Percentiles rank a stretch among this genome's conserved stretches.
phyloP scores from a whole-genome alignment of 768 basidiomycete genomes.

The Cantharellus anzutake region DNA sequence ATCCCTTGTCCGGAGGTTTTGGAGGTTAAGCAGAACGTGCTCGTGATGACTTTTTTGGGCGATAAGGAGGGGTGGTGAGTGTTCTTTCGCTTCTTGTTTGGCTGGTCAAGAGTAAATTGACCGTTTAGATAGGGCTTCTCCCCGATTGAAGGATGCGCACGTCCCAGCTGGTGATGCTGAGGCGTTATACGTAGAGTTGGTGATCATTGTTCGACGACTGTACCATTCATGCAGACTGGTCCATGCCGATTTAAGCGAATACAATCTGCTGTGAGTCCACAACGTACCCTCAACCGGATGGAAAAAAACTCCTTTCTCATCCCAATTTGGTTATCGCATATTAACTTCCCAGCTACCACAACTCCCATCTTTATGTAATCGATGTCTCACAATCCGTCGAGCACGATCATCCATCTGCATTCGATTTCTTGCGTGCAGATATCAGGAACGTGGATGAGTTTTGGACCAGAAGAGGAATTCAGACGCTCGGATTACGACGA shows the following conservation, averaged over 20 bases:
- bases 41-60: slow-evolving; percentile 90
- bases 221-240: slow-evolving; percentile 86
- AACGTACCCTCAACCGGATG: background rate
- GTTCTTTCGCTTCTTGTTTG: background rate
- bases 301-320: background rate
- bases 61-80: slow-evolving; percentile 61
- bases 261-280: slow-evolving; percentile 68
- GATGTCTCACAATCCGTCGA: slow-evolving; percentile 98
- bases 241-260: slow-evolving; percentile 95
- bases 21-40: slow-evolving; percentile 89
- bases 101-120: background rate
- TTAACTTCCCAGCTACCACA: slow-evolving; percentile 5
- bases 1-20: slow-evolving; percentile 74
- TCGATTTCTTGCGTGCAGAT: slow-evolving; percentile 88
- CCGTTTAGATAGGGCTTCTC: slow-evolving; percentile 49
- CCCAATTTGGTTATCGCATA: background rate
- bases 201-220: slow-evolving; percentile 64
- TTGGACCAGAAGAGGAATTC: slow-evolving; percentile 58
- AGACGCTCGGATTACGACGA: slow-evolving; percentile 55
- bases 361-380: slow-evolving; percentile 69
- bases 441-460: slow-evolving; percentile 88
- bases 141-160: slow-evolving; percentile 77
- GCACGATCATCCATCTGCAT: slow-evolving; percentile 90
- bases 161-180: slow-evolving; percentile 33
- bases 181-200: slow-evolving; percentile 55